These are phyloP conservation scores for Vitis hybrid DNA, from an alignment of 177 flowering plant species.

Conservation along the genomic window DNA sequence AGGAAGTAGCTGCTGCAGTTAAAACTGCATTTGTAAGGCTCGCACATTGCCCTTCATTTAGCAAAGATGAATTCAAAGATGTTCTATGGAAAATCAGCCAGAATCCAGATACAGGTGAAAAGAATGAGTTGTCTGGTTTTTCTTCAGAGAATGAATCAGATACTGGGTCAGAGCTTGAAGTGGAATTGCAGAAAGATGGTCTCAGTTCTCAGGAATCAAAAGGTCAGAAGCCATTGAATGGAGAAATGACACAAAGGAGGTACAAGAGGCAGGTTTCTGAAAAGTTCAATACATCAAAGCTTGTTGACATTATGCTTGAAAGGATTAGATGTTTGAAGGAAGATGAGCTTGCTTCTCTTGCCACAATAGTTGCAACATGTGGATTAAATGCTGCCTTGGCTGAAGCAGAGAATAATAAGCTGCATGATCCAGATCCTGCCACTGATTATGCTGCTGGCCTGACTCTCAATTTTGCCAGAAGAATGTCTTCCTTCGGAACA, in stretches of 20 bases:
- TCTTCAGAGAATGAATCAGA: slow-evolving; percentile 64
- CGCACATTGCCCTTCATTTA: slow-evolving; percentile 52
- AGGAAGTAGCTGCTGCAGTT: slow-evolving; percentile 86
- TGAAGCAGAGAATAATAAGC: slow-evolving; percentile 51
- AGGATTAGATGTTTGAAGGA: slow-evolving; percentile 72
- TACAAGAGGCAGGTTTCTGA: slow-evolving; percentile 32
- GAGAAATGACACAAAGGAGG: slow-evolving; percentile 20
- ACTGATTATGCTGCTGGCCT: slow-evolving; percentile 11
- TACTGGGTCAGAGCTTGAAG: slow-evolving; percentile 39
- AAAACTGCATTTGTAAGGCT: slow-evolving; percentile 71
- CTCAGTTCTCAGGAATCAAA: slow-evolving; percentile 15
- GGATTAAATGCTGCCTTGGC: slow-evolving; percentile 85
- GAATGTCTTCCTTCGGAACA: slow-evolving; percentile 25
- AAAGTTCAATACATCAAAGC: slow-evolving; percentile 30
- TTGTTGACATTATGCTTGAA: slow-evolving; percentile 73
- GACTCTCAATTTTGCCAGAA: slow-evolving; percentile 11
- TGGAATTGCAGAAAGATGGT: slow-evolving; percentile 18
- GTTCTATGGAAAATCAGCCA: slow-evolving; percentile 66
- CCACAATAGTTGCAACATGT: slow-evolving; percentile 96
- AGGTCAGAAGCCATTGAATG: slow-evolving; percentile 6
- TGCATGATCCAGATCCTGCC: slow-evolving; percentile 25
- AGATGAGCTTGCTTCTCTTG: slow-evolving; percentile 86
- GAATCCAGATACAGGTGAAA: slow-evolving; percentile 60
- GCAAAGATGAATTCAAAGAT: slow-evolving; percentile 60
- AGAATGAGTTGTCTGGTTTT: slow-evolving; percentile 30